These are phyloP conservation scores for Microstegium vimineum DNA, from an alignment of 176 grass and related monocot species.

Conservation along the genomic window DNA sequence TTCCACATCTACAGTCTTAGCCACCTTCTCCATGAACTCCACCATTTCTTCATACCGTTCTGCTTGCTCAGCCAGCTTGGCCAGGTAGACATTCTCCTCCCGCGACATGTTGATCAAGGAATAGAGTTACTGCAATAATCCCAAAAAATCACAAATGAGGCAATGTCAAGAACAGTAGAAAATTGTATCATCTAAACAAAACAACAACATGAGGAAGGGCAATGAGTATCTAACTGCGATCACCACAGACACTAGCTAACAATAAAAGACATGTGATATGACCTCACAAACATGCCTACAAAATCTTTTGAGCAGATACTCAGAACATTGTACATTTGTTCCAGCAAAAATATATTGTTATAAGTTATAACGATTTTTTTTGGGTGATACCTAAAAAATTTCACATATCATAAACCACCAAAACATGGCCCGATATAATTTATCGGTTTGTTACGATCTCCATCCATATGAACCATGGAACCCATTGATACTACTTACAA, in stretches of 20 bases:
- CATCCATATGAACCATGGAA: not conserved
- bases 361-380: not conserved
- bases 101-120: constrained; percentile 37
- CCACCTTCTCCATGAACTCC: constrained; percentile 91
- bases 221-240: not conserved
- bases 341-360: not conserved
- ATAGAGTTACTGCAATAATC: constrained; percentile 9
- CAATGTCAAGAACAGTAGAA: not conserved
- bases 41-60: constrained; percentile 92
- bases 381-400: not conserved
- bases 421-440: not conserved
- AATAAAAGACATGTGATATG: not conserved
- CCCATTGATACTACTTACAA: not conserved
- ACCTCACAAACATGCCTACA: not conserved
- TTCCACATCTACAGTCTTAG: constrained; percentile 64
- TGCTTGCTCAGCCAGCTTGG: constrained; percentile 80
- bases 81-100: constrained; percentile 86
- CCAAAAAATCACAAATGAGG: not conserved
- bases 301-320: not conserved
- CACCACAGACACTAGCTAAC: not conserved
- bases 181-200: not conserved
- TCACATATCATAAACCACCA: not conserved
- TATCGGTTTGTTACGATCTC: not conserved
- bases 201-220: not conserved
- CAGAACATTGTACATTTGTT: not conserved